Percentiles rank a stretch among this genome's conserved stretches.
Conservation (phyloP, 1,139 yeast species). For the Kluyveromyces marxianus region DNA sequence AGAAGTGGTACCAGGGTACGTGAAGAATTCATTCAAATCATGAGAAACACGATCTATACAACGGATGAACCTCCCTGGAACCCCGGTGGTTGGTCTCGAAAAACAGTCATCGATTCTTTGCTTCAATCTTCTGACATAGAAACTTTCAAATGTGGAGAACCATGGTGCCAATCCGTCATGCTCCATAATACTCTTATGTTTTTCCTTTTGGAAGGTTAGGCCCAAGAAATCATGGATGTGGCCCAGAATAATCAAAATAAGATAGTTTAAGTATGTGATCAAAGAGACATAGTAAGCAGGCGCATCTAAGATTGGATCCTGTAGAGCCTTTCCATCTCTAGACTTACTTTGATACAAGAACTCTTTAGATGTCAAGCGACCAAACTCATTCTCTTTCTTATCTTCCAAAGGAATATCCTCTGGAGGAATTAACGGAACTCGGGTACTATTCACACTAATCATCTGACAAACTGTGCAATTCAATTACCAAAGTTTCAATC, state of each 20-base stretch:
- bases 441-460: constrained; percentile 17
- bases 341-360: constrained; percentile 48
- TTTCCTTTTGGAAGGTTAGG: constrained; percentile 57
- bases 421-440: constrained; percentile 30
- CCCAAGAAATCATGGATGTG: constrained; percentile 87
- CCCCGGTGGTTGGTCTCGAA: constrained; percentile 92
- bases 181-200: constrained; percentile 61
- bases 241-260: constrained; percentile 78
- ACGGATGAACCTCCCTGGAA: constrained; percentile 86
- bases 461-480: constrained; percentile 2
- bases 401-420: constrained; percentile 38
- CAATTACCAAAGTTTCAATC: neutral
- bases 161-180: constrained; percentile 93
- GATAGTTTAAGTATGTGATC: constrained; percentile 76
- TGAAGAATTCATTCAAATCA: constrained; percentile 50
- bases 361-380: constrained; percentile 49
- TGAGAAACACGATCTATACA: constrained; percentile 69
- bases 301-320: constrained; percentile 61
- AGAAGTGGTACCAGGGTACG: constrained; percentile 64
- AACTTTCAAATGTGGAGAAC: constrained; percentile 88
- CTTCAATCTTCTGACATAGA: constrained; percentile 87
- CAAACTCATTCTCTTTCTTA: constrained; percentile 58
- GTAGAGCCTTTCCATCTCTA: constrained; percentile 43
- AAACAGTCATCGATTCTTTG: constrained; percentile 89
- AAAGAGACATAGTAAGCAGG: constrained; percentile 78